A percentile compares a stretch with the other conserved stretches of the same genome.
Evolutionary conservation across 2,329 filamentous ascomycete species (phyloP).

Genomic region (Beauveria sp.): DNA sequence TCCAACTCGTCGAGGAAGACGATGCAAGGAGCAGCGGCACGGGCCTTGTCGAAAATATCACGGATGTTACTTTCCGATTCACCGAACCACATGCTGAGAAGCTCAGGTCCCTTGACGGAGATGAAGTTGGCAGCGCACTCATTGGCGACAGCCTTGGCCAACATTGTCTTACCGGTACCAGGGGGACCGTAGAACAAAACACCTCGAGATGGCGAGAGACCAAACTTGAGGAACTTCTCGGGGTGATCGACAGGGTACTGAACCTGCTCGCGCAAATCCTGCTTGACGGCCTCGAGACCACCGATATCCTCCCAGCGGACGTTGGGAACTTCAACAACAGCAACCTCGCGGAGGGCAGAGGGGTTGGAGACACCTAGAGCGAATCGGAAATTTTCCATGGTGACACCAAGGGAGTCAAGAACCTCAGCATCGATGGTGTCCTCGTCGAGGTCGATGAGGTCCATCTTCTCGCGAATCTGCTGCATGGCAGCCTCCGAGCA

Average conservation of each 20-base stretch:
- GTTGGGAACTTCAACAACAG: slow-evolving; percentile 98
- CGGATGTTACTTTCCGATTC: slow-evolving; percentile 99
- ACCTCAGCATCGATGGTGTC: slow-evolving; percentile 99
- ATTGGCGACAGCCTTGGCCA: slow-evolving; percentile 98
- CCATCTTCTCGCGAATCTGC: slow-evolving; percentile 99
- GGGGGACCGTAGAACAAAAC: slow-evolving; percentile 98
- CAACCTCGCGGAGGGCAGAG: slow-evolving; percentile 95
- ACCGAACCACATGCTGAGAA: slow-evolving; percentile 99
- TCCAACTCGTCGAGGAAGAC: slow-evolving; percentile 99
- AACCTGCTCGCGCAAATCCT: slow-evolving; percentile 96
- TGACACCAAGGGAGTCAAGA: slow-evolving; percentile 93
- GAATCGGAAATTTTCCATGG: slow-evolving; percentile 99
- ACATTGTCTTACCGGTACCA: slow-evolving; percentile 99
- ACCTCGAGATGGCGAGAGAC: slow-evolving; percentile 93
- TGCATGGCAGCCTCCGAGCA: slow-evolving; percentile 99
- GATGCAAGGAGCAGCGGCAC: slow-evolving; percentile 93
- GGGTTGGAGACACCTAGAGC: slow-evolving; percentile 97
- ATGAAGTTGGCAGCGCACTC: slow-evolving; percentile 99
- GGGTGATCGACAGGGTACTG: slow-evolving; percentile 99
- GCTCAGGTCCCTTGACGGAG: slow-evolving; percentile 95
- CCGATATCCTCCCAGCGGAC: slow-evolving; percentile 99
- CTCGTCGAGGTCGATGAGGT: slow-evolving; percentile 96
- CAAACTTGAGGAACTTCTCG: slow-evolving; percentile 99
- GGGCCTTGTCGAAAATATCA: slow-evolving; percentile 99
- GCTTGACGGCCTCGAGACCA: slow-evolving; percentile 96